Conservation (phyloP, 495 filamentous ascomycete species). For the Thermothielavioides terrestris region DNA sequence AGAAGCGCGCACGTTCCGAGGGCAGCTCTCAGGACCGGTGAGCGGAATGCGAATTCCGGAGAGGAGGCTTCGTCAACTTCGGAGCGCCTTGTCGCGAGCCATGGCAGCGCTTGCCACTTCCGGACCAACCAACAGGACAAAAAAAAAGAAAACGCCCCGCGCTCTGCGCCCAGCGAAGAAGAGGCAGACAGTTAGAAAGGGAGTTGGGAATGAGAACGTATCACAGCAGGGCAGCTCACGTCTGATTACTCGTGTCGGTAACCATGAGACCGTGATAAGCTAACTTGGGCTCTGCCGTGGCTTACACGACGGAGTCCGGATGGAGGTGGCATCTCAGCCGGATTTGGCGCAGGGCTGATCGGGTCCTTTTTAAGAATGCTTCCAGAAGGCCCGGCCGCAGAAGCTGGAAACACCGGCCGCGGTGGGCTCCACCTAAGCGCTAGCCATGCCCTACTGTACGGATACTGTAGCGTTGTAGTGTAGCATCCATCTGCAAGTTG, state of each 20-base stretch:
- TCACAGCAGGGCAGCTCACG: no score
- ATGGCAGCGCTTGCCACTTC: slow-evolving; percentile 2
- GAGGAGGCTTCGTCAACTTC: slow-evolving; percentile 9
- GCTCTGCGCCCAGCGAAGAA: not conserved
- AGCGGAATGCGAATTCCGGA: not conserved
- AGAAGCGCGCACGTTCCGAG: not conserved
- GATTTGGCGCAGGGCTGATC: slow-evolving; percentile 2
- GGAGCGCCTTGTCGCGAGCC: slow-evolving; percentile 15
- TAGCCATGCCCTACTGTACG: no score
- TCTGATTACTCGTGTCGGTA: no score
- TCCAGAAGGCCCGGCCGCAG: slow-evolving; percentile 4
- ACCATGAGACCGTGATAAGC: no score
- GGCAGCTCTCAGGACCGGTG: not conserved
- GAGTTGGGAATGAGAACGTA: no score
- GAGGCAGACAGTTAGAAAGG: no score
- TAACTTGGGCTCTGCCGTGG: no score
- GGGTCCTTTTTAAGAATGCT: slow-evolving; percentile 6
- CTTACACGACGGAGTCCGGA: no score
- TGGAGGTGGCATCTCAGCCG: no score
- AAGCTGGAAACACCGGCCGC: not conserved
- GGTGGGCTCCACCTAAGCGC: not conserved
- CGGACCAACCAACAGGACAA: not conserved
- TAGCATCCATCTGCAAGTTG: no score
- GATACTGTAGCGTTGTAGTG: no score
- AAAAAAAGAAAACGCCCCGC: not conserved